Conservation (phyloP, 345 rosid species). For the Angophora floribunda region DNA sequence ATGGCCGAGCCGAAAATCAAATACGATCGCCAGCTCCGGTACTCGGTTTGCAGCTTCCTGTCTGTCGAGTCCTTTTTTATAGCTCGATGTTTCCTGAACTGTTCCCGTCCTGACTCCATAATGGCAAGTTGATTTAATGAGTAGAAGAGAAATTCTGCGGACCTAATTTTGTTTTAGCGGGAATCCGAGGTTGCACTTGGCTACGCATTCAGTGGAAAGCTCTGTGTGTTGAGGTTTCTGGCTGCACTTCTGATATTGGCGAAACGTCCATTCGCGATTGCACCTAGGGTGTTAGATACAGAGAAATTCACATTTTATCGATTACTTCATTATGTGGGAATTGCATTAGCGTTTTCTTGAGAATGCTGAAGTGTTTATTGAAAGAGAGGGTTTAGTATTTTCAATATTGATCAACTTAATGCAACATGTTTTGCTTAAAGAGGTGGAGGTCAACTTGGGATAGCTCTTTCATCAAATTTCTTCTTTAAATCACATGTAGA, state of each 20-base stretch:
- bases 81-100: neutral
- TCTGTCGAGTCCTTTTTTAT: neutral
- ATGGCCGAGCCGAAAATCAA: constrained; percentile 83
- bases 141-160: neutral
- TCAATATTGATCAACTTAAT: neutral
- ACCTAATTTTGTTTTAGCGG: neutral
- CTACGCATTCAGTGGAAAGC: neutral
- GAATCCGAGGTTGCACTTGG: neutral
- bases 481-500: neutral
- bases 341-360: neutral
- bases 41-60: neutral
- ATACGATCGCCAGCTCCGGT: constrained; percentile 99
- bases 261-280: neutral
- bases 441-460: neutral
- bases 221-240: neutral
- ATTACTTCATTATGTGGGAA: neutral
- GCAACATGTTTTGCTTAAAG: neutral
- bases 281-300: neutral
- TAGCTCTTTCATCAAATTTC: neutral
- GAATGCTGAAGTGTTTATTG: neutral
- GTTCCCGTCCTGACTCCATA: neutral
- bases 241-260: neutral
- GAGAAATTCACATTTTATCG: neutral
- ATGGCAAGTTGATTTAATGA: neutral
- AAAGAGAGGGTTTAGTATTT: neutral